These are phyloP conservation scores for Fulvia fulva DNA, from an alignment of 2,329 filamentous ascomycete genomes.

Conservation along the genomic window DNA sequence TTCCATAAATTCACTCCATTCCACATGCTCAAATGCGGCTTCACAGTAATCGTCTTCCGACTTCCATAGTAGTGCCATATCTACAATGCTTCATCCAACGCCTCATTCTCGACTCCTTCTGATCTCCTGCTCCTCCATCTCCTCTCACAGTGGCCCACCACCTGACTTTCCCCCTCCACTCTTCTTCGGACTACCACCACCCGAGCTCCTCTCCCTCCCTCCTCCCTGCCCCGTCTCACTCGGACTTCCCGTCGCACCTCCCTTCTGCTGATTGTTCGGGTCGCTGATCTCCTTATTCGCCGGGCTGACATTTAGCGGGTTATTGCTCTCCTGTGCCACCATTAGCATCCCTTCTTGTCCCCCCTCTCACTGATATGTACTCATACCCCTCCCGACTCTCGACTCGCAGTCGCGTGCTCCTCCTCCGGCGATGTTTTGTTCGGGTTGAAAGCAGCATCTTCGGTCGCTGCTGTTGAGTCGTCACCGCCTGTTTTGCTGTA, in stretches of 20 bases:
- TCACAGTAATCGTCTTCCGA: too few species aligned
- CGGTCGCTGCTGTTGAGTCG: slow-evolving; percentile 51
- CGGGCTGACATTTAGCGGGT: slow-evolving; percentile 57
- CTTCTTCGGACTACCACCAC: slow-evolving; percentile 20
- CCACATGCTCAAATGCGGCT: too few species aligned
- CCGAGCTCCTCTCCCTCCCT: slow-evolving; percentile 22
- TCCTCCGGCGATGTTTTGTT: slow-evolving; percentile 63
- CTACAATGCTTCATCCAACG: not conserved
- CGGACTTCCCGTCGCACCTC: slow-evolving; percentile 37
- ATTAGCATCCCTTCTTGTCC: slow-evolving; percentile 4
- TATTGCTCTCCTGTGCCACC: slow-evolving; percentile 32
- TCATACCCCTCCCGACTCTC: slow-evolving; percentile 28
- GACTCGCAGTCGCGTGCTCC: slow-evolving; percentile 44
- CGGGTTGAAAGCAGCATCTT: slow-evolving; percentile 65
- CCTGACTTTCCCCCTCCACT: slow-evolving; percentile 32
- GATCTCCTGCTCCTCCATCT: not conserved
- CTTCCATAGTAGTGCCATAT: not conserved
- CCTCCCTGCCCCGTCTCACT: slow-evolving; percentile 31
- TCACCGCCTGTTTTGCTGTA: slow-evolving; percentile 65
- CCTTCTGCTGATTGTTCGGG: slow-evolving; percentile 43
- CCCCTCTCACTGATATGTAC: not conserved
- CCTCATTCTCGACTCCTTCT: not conserved
- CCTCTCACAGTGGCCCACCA: not conserved
- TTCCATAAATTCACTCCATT: too few species aligned
- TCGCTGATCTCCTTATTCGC: slow-evolving; percentile 57